Percentiles rank a stretch among this genome's conserved stretches.
These are phyloP conservation scores for Rhodofomes roseus DNA, from an alignment of 1,284 basidiomycete species.

Conservation along the genomic window DNA sequence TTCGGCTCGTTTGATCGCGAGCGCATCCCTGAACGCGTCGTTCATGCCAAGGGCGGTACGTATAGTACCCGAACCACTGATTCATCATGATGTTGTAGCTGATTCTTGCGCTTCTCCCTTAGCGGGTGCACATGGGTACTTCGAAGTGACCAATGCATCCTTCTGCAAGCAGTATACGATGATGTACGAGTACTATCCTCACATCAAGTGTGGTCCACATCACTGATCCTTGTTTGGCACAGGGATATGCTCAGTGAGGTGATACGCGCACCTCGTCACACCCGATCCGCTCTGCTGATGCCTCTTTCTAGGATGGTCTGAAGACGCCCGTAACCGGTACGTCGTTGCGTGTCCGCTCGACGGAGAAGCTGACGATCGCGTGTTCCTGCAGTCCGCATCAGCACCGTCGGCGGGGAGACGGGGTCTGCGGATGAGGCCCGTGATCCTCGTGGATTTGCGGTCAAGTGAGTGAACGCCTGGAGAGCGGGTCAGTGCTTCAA, in stretches of 20 bases:
- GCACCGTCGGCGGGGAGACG: conserved; percentile 84
- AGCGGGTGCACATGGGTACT: conserved; percentile 55
- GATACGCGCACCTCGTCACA: too few species aligned
- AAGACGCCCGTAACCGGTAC: conserved; percentile 20
- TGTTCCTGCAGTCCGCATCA: conserved; percentile 74
- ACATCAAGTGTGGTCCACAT: conserved; percentile 46
- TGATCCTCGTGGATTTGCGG: conserved; percentile 69
- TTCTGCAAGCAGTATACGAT: conserved; percentile 24
- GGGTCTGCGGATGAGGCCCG: conserved; percentile 88
- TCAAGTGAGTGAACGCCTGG: conserved; percentile 19
- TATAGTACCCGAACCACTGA: not conserved
- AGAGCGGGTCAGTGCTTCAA: not conserved
- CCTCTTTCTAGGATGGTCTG: conserved; percentile 11
- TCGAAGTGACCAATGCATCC: conserved; percentile 39
- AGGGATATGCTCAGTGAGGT: conserved; percentile 23
- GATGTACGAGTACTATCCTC: conserved; percentile 18
- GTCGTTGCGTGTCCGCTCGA: not conserved
- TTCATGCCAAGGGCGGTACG: conserved; percentile 39
- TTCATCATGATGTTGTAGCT: not conserved
- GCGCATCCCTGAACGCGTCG: conserved; percentile 39
- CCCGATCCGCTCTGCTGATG: not conserved
- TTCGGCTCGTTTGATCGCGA: conserved; percentile 58
- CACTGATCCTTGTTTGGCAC: not conserved
- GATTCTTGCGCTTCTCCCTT: not conserved
- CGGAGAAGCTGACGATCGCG: conserved; percentile 33